Conservation (phyloP, 495 filamentous ascomycete species). For the Xylaria bambusicola region DNA sequence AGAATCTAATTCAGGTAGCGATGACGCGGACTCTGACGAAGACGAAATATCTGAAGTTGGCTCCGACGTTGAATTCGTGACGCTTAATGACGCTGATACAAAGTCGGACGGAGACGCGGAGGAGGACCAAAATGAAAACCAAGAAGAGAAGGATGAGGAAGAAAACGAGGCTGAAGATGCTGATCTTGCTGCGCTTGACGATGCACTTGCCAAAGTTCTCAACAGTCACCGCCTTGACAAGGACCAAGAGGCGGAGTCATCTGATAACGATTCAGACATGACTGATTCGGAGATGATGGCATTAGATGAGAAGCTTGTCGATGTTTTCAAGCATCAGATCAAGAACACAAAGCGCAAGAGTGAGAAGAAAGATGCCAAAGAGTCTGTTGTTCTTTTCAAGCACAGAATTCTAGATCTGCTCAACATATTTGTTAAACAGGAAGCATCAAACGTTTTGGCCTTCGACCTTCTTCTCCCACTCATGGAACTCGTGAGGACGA, state of each 20-base stretch:
- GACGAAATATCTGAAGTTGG: slow-evolving; percentile 39
- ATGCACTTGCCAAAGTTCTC: slow-evolving; percentile 74
- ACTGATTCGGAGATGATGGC: slow-evolving; percentile 94
- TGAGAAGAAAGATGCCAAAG: slow-evolving; percentile 81
- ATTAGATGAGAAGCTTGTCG: slow-evolving; percentile 75
- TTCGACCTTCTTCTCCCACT: slow-evolving; percentile 69
- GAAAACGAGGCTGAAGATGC: slow-evolving; percentile 38
- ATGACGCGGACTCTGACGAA: slow-evolving; percentile 37
- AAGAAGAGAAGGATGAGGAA: slow-evolving; percentile 42
- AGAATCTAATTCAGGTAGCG: slow-evolving; percentile 43
- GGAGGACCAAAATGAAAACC: slow-evolving; percentile 50
- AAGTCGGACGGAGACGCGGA: slow-evolving; percentile 41
- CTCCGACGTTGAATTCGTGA: slow-evolving; percentile 50
- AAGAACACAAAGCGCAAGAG: slow-evolving; percentile 64
- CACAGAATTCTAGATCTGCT: slow-evolving; percentile 86
- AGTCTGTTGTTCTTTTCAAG: slow-evolving; percentile 94
- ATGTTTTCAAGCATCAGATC: slow-evolving; percentile 75
- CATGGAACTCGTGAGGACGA: slow-evolving; percentile 49
- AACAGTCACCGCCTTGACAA: slow-evolving; percentile 61
- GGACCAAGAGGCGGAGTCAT: slow-evolving; percentile 53
- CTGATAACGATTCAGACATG: slow-evolving; percentile 73
- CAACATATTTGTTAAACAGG: slow-evolving; percentile 80
- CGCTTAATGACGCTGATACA: slow-evolving; percentile 35
- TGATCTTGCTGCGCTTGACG: slow-evolving; percentile 65
- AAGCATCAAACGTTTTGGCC: slow-evolving; percentile 64